These are phyloP conservation scores for Trapa bicornis DNA, from an alignment of 345 rosid species.

Conservation along the genomic window DNA sequence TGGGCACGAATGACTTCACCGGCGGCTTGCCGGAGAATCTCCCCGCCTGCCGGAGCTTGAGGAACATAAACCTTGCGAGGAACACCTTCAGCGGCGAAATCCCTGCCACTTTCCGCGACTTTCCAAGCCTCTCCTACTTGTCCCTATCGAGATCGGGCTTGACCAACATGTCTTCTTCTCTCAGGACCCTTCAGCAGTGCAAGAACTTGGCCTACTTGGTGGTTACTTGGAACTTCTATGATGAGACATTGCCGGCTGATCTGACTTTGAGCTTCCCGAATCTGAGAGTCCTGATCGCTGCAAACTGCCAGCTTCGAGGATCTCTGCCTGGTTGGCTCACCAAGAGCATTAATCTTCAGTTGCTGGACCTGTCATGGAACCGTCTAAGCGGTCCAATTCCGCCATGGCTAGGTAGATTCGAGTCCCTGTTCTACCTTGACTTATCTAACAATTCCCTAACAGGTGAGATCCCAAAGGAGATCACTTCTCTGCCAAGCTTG, in stretches of 20 bases:
- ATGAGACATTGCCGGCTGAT: slow-evolving; percentile 43
- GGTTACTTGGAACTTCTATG: slow-evolving; percentile 50
- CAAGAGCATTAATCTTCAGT: slow-evolving; percentile 36
- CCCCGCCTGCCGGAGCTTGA: slow-evolving; percentile 39
- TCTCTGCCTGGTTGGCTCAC: slow-evolving; percentile 54
- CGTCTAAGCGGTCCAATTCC: slow-evolving; percentile 48
- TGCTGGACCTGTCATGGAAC: slow-evolving; percentile 85
- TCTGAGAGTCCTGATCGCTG: slow-evolving; percentile 52
- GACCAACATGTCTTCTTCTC: slow-evolving; percentile 36
- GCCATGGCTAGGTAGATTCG: slow-evolving; percentile 10
- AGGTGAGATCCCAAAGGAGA: slow-evolving; percentile 9
- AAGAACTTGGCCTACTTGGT: slow-evolving; percentile 49
- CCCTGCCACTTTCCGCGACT: slow-evolving; percentile 37
- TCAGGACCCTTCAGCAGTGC: slow-evolving; percentile 50
- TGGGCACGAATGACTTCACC: slow-evolving; percentile 42
- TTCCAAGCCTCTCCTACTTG: slow-evolving; percentile 46
- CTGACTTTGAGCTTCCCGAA: slow-evolving; percentile 35
- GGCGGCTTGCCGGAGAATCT: slow-evolving; percentile 48
- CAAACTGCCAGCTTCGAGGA: slow-evolving; percentile 49
- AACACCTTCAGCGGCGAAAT: slow-evolving; percentile 47
- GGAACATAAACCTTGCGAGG: slow-evolving; percentile 47
- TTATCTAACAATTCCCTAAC: slow-evolving; percentile 13
- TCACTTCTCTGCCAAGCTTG: slow-evolving; percentile 7
- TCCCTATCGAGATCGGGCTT: slow-evolving; percentile 55
- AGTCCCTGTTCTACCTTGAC: slow-evolving; percentile 12